These are phyloP conservation scores for Komagataella populi DNA, from an alignment of 805 yeast genomes.

Conservation along the genomic window DNA sequence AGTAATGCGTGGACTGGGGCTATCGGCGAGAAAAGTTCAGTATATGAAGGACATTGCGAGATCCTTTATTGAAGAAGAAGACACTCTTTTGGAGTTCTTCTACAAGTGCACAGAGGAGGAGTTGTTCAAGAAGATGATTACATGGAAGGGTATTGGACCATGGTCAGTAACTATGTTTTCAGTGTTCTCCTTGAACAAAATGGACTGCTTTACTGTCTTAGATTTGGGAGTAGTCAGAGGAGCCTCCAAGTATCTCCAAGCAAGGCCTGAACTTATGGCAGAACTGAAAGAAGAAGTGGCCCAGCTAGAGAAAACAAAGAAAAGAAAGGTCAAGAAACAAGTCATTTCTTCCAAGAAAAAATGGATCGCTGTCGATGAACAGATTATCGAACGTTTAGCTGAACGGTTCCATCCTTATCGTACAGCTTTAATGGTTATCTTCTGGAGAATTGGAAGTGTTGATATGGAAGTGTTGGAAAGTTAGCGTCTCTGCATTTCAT, in stretches of 20 bases:
- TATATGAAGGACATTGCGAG: slow-evolving; percentile 45
- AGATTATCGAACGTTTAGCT: slow-evolving; percentile 39
- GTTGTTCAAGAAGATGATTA: slow-evolving; percentile 31
- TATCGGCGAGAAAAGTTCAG: slow-evolving; percentile 53
- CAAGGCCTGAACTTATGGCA: slow-evolving; percentile 33
- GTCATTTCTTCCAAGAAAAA: slow-evolving; percentile 18
- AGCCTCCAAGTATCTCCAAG: slow-evolving; percentile 43
- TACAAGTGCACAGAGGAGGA: slow-evolving; percentile 24
- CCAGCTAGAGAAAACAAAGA: slow-evolving; percentile 18
- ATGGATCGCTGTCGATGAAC: slow-evolving; percentile 60
- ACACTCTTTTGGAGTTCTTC: slow-evolving; percentile 19
- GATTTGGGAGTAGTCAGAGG: slow-evolving; percentile 87
- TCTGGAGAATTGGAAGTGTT: slow-evolving; percentile 63
- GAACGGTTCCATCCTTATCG: slow-evolving; percentile 52
- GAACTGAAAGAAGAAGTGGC: slow-evolving; percentile 28
- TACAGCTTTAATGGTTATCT: slow-evolving; percentile 49
- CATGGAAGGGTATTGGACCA: slow-evolving; percentile 57
- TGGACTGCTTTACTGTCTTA: slow-evolving; percentile 61
- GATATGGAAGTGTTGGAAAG: slow-evolving; percentile 30
- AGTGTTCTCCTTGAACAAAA: slow-evolving; percentile 49
- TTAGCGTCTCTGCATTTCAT: slow-evolving; percentile 6
- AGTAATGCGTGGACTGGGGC: slow-evolving; percentile 46
- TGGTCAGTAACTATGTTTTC: slow-evolving; percentile 92
- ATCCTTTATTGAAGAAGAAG: slow-evolving; percentile 26
- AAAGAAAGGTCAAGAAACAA: slow-evolving; percentile 27